Percentiles rank a stretch among this genome's conserved stretches.
phyloP scores from a whole-genome alignment of 1,139 yeast genomes.

The Suhomyces coccinellae region DNA sequence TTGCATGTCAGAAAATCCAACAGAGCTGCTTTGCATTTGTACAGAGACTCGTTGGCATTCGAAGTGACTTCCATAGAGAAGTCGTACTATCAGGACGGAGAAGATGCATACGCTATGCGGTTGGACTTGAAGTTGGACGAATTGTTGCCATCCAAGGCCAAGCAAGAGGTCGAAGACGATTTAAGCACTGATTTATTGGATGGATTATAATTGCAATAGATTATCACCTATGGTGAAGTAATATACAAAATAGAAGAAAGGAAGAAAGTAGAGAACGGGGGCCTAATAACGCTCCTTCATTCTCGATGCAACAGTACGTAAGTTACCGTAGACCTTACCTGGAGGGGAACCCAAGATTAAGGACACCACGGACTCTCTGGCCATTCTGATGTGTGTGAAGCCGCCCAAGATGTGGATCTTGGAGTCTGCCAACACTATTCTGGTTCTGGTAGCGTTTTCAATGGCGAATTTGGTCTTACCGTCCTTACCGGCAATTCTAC shows the following conservation, averaged over 20 bases:
- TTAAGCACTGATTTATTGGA: conserved; percentile 40
- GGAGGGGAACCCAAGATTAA: conserved; percentile 97
- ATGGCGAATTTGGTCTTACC: conserved; percentile 98
- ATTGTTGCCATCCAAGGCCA: conserved; percentile 57
- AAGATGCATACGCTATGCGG: conserved; percentile 97
- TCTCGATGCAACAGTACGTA: conserved; percentile 95
- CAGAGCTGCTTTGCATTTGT: conserved; percentile 90
- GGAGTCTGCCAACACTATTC: conserved; percentile 95
- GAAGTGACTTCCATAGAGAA: conserved; percentile 81
- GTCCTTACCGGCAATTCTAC: conserved; percentile 99
- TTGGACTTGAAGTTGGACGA: conserved; percentile 60
- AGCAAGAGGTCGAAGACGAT: conserved; percentile 52
- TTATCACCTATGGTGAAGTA: conserved; percentile 3
- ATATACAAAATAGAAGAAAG: conserved; percentile 8
- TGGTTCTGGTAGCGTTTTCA: conserved; percentile 96
- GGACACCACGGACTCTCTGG: conserved; percentile 93
- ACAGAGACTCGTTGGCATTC: conserved; percentile 81
- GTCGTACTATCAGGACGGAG: conserved; percentile 93
- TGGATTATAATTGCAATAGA: conserved; percentile 8
- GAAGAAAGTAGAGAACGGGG: neutral
- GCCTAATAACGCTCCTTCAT: conserved; percentile 88
- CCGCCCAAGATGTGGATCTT: conserved; percentile 97
- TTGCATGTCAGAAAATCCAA: conserved; percentile 93
- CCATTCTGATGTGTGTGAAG: conserved; percentile 94
- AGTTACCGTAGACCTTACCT: conserved; percentile 95